Evolutionary conservation across 805 yeast genomes (phyloP).

Genomic region (Hanseniaspora mollemarum): DNA sequence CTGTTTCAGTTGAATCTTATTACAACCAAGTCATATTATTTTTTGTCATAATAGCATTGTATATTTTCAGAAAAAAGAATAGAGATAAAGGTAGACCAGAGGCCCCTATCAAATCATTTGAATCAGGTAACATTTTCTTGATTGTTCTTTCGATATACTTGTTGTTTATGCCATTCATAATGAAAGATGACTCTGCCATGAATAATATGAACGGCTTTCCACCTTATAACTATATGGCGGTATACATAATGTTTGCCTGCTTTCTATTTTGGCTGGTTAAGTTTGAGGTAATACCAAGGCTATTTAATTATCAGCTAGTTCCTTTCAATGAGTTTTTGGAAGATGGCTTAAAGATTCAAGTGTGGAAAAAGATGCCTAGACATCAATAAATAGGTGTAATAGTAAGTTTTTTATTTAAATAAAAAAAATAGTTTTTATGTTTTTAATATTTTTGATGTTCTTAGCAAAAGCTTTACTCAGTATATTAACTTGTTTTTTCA

Average conservation of each 20-base stretch:
- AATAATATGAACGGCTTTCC: conserved; percentile 27
- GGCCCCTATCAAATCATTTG: conserved; percentile 44
- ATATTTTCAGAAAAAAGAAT: conserved; percentile 40
- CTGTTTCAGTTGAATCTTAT: conserved; percentile 38
- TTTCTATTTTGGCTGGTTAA: conserved; percentile 44
- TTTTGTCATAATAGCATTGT: conserved; percentile 45
- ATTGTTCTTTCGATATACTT: conserved; percentile 39
- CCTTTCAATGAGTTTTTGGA: conserved; percentile 34
- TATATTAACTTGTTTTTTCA: too few relatives aligned
- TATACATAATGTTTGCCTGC: conserved; percentile 35
- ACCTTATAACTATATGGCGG: conserved; percentile 33
- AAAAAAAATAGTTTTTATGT: too few relatives aligned
- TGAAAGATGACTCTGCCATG: conserved; percentile 20
- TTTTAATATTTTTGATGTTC: too few relatives aligned
- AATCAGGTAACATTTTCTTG: conserved; percentile 39
- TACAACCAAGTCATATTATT: conserved; percentile 40
- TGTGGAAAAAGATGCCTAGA: conserved; percentile 38
- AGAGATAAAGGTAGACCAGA: conserved; percentile 20
- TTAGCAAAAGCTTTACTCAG: too few relatives aligned
- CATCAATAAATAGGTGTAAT: background rate
- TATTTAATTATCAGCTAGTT: conserved; percentile 37
- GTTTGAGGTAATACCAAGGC: conserved; percentile 40
- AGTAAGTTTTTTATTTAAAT: too few relatives aligned
- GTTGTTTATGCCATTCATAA: conserved; percentile 37
- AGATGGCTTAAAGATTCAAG: conserved; percentile 49